A percentile compares a stretch with the other conserved stretches of the same genome.
Evolutionary conservation across 495 filamentous ascomycete genomes (phyloP).

Genomic region (Xylaria intraflava): DNA sequence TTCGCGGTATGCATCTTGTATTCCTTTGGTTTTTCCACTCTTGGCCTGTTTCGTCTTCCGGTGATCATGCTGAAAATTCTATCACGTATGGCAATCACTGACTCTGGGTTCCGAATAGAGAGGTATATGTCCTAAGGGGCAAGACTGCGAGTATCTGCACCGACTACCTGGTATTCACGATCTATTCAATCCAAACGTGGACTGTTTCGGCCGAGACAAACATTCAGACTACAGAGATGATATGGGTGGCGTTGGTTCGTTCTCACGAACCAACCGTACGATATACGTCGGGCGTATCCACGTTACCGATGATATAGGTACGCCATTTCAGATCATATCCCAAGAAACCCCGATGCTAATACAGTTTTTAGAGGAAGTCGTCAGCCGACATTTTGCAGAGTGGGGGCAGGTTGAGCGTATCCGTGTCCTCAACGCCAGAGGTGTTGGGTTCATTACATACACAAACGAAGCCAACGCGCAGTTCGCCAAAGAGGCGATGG

Average conservation of each 20-base stretch:
- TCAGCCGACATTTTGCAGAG: slow-evolving; percentile 85
- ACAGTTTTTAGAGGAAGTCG: slow-evolving; percentile 65
- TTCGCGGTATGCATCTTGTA: slow-evolving; percentile 49
- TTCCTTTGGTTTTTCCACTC: background rate
- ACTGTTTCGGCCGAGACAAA: slow-evolving; percentile 90
- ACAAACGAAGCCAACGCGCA: slow-evolving; percentile 77
- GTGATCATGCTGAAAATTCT: background rate
- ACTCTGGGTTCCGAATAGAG: slow-evolving; percentile 10
- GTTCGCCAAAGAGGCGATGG: slow-evolving; percentile 91
- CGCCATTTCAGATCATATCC: background rate
- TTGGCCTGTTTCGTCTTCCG: background rate
- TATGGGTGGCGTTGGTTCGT: slow-evolving; percentile 91
- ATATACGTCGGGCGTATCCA: slow-evolving; percentile 90
- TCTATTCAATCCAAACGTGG: slow-evolving; percentile 80
- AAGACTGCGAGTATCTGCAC: slow-evolving; percentile 93
- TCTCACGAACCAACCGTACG: slow-evolving; percentile 85
- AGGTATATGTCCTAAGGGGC: slow-evolving; percentile 75
- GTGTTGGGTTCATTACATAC: slow-evolving; percentile 78
- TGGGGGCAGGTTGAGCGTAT: slow-evolving; percentile 89
- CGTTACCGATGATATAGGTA: slow-evolving; percentile 82
- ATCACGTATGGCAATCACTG: background rate
- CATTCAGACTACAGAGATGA: slow-evolving; percentile 84
- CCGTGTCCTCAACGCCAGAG: slow-evolving; percentile 81
- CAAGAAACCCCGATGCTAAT: background rate
- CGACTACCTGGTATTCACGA: slow-evolving; percentile 76